Conservation (phyloP, 2,329 filamentous ascomycete genomes). For the Hortaea sp. region DNA sequence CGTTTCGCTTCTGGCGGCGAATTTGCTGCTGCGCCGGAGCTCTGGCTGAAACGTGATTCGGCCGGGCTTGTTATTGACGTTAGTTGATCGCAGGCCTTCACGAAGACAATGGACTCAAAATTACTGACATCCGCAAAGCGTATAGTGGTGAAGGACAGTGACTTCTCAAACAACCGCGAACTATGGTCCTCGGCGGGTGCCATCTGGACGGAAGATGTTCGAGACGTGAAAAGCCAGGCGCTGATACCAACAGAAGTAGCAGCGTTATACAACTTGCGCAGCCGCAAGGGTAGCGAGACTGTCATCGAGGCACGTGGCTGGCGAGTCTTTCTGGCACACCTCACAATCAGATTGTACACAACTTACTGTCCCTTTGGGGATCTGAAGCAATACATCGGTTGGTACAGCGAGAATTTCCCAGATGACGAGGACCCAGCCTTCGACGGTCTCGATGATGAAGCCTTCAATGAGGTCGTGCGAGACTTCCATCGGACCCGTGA, state of each 20-base stretch:
- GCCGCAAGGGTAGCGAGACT: neutral
- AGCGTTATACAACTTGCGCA: neutral
- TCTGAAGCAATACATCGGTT: neutral
- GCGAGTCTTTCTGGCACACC: neutral
- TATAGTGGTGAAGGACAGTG: neutral
- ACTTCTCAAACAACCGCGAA: too few relatives aligned
- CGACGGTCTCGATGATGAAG: neutral
- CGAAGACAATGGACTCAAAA: too few relatives aligned
- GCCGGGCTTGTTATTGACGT: neutral
- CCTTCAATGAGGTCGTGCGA: neutral
- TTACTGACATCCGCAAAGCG: too few relatives aligned
- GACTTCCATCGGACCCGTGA: neutral
- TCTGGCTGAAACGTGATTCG: constrained; percentile 1
- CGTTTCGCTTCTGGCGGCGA: neutral
- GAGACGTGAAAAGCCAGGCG: too few relatives aligned
- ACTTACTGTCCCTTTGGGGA: neutral
- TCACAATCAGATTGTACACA: neutral
- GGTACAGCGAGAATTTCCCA: neutral
- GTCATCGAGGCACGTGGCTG: neutral
- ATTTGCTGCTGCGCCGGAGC: neutral
- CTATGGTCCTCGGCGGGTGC: neutral
- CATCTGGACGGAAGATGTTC: neutral
- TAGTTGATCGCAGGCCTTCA: neutral
- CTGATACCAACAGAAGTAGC: neutral
- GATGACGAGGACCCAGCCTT: neutral